phyloP scores from a whole-genome alignment of 2,329 filamentous ascomycete species.

The Verticillium dahliae region DNA sequence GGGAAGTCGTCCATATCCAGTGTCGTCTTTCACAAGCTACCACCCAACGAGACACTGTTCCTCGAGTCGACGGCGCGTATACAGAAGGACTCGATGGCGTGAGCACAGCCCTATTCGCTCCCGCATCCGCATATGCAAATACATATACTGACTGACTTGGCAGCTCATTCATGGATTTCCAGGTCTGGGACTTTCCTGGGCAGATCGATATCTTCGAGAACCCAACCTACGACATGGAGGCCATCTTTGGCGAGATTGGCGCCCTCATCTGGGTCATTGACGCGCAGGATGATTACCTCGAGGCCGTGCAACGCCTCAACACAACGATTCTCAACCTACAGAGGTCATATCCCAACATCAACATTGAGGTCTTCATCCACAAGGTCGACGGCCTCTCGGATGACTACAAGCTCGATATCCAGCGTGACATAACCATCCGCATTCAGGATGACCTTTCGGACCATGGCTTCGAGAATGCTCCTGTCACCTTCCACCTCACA shows the following conservation, averaged over 20 bases:
- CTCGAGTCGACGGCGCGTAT: slow-evolving; percentile 92
- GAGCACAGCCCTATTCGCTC: slow-evolving; percentile 27
- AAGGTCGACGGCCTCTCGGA: slow-evolving; percentile 97
- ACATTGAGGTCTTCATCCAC: slow-evolving; percentile 98
- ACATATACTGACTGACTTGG: neutral
- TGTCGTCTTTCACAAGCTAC: slow-evolving; percentile 98
- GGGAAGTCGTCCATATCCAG: slow-evolving; percentile 98
- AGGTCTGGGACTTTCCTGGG: slow-evolving; percentile 95
- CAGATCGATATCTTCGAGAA: slow-evolving; percentile 87
- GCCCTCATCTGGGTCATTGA: slow-evolving; percentile 98
- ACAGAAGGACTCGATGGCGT: slow-evolving; percentile 94
- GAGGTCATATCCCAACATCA: slow-evolving; percentile 83
- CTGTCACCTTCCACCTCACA: slow-evolving; percentile 91
- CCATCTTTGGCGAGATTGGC: slow-evolving; percentile 90
- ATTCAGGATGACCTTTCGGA: slow-evolving; percentile 96
- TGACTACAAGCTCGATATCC: slow-evolving; percentile 93
- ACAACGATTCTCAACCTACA: slow-evolving; percentile 84
- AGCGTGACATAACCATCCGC: slow-evolving; percentile 91
- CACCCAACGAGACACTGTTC: slow-evolving; percentile 91
- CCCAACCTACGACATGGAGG: slow-evolving; percentile 81
- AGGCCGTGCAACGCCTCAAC: slow-evolving; percentile 82
- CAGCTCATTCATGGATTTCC: slow-evolving; percentile 98
- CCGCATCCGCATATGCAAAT: neutral
- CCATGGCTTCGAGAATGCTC: slow-evolving; percentile 85
- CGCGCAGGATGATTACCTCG: slow-evolving; percentile 94